phyloP scores from a whole-genome alignment of 2,329 filamentous ascomycete genomes.

The Camptophora hylomeconis region DNA sequence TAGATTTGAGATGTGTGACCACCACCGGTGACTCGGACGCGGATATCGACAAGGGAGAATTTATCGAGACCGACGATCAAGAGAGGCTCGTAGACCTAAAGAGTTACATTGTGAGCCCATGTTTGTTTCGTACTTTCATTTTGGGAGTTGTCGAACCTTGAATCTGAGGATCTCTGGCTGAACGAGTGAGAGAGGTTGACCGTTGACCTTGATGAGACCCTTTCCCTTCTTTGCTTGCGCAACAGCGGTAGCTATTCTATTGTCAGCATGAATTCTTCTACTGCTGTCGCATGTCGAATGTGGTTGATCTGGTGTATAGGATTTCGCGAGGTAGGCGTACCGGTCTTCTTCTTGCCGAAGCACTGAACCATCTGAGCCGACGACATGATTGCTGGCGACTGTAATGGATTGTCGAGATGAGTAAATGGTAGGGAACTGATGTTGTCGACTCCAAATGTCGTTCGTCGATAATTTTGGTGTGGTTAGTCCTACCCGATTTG shows the following conservation, averaged over 20 bases:
- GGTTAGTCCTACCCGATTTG: too few species aligned
- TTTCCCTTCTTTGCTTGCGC: conserved; percentile 83
- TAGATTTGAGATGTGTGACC: conserved; percentile 97
- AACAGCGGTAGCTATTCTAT: conserved; percentile 59
- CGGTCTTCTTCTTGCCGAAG: conserved; percentile 97
- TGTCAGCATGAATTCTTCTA: conserved; percentile 23
- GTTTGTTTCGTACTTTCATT: conserved; percentile 4
- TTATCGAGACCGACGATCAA: conserved; percentile 96
- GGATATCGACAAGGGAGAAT: conserved; percentile 93
- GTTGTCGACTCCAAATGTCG: conserved; percentile 3
- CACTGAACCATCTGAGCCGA: conserved; percentile 77
- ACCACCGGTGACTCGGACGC: conserved; percentile 90
- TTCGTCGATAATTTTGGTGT: too few species aligned
- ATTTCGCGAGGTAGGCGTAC: too few species aligned
- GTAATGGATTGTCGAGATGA: not conserved
- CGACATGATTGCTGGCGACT: conserved; percentile 49
- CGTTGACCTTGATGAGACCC: conserved; percentile 98
- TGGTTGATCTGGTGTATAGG: too few species aligned
- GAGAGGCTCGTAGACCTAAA: conserved; percentile 91
- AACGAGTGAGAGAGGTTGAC: conserved; percentile 83
- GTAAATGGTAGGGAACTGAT: not conserved
- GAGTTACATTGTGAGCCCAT: conserved; percentile 3
- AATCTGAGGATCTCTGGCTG: conserved; percentile 95
- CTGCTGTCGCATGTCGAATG: too few species aligned
- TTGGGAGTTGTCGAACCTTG: conserved; percentile 52